Evolutionary conservation across 1,139 yeast genomes (phyloP).

Genomic region (Ashbya aceris): DNA sequence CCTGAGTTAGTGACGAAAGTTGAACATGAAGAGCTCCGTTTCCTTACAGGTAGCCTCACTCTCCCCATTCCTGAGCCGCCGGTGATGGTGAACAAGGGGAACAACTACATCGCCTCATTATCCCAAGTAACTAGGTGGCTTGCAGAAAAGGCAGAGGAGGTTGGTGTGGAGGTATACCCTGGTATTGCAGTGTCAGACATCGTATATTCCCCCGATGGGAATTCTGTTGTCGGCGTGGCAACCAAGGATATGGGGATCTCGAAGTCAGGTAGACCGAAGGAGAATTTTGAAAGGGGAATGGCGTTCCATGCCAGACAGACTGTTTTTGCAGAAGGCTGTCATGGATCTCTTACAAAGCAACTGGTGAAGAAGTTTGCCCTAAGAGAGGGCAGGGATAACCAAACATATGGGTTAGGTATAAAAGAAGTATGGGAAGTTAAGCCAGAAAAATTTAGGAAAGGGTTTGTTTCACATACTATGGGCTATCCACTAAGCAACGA

Average conservation of each 20-base stretch:
- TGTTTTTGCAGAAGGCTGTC: slow-evolving; percentile 93
- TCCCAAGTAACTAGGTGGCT: slow-evolving; percentile 74
- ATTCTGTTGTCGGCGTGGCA: slow-evolving; percentile 74
- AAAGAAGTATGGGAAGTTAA: slow-evolving; percentile 97
- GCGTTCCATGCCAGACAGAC: slow-evolving; percentile 87
- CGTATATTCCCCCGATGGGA: slow-evolving; percentile 48
- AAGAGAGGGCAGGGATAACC: slow-evolving; percentile 59
- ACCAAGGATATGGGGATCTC: slow-evolving; percentile 86
- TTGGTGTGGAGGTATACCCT: slow-evolving; percentile 91
- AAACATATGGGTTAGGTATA: slow-evolving; percentile 90
- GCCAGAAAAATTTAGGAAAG: slow-evolving; percentile 71
- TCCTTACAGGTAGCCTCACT: slow-evolving; percentile 47
- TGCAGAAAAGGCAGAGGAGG: slow-evolving; percentile 80
- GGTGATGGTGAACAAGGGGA: slow-evolving; percentile 70
- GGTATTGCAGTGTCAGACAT: slow-evolving; percentile 85
- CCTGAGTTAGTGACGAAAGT: slow-evolving; percentile 67
- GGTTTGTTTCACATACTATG: slow-evolving; percentile 77
- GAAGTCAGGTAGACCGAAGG: slow-evolving; percentile 65
- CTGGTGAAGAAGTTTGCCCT: slow-evolving; percentile 59
- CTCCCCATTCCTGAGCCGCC: slow-evolving; percentile 88
- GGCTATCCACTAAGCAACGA: slow-evolving; percentile 75
- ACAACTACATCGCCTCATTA: slow-evolving; percentile 77
- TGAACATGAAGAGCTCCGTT: slow-evolving; percentile 59
- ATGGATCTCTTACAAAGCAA: slow-evolving; percentile 81
- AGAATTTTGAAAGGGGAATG: slow-evolving; percentile 87